phyloP scores from a whole-genome alignment of 1,284 basidiomycete species.

The Porogramme epimiltina region DNA sequence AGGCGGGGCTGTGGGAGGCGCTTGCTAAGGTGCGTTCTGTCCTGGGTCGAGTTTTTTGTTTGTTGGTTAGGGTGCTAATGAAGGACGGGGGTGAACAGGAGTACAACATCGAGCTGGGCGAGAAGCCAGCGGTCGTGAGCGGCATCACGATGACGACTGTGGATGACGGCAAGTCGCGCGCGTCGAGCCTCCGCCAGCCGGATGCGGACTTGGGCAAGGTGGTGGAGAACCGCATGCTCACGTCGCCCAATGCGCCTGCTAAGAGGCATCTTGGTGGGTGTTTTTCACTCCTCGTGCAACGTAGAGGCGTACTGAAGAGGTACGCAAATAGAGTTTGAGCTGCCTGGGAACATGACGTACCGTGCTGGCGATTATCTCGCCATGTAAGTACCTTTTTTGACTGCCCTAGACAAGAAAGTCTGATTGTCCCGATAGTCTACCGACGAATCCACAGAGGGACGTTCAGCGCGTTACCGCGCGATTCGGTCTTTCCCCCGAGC shows the following conservation, averaged over 20 bases:
- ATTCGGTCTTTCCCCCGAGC: constrained; percentile 44
- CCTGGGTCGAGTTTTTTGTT: background rate
- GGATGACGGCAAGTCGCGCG: constrained; percentile 37
- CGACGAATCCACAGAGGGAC: constrained; percentile 40
- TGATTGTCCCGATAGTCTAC: constrained; percentile 33
- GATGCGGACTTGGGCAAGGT: constrained; percentile 44
- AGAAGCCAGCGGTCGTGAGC: constrained; percentile 13
- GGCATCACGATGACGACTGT: constrained; percentile 36
- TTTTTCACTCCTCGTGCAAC: background rate
- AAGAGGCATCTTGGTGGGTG: constrained; percentile 46
- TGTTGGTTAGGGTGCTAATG: too few species aligned
- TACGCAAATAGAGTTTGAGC: constrained; percentile 38
- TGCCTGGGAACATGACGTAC: constrained; percentile 44
- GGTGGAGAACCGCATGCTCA: constrained; percentile 42
- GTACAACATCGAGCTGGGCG: constrained; percentile 29
- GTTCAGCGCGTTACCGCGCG: constrained; percentile 42
- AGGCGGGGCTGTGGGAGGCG: constrained; percentile 41
- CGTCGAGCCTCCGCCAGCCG: constrained; percentile 39
- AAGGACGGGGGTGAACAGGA: too few species aligned
- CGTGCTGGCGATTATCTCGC: constrained; percentile 52
- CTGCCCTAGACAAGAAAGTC: background rate
- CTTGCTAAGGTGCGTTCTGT: constrained; percentile 33
- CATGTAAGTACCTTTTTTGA: constrained; percentile 33
- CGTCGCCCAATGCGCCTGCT: constrained; percentile 38
- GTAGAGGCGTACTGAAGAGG: background rate